These are phyloP conservation scores for Haemoproteus tartakovskyi DNA, from an alignment of 169 alveolate species.

Conservation along the genomic window DNA sequence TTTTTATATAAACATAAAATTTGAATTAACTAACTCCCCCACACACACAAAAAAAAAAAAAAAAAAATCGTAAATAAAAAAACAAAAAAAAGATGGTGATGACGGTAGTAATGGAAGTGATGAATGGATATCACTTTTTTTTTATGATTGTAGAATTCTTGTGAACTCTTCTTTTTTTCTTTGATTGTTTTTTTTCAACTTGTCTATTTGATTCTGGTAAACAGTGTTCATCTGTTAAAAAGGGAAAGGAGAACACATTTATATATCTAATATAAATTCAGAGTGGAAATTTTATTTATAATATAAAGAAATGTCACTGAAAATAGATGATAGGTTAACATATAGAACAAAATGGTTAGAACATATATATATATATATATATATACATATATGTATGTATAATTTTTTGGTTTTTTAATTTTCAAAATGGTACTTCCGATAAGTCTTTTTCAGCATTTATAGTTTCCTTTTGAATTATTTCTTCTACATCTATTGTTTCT, in stretches of 20 bases:
- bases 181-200: conserved; percentile 53
- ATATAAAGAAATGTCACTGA: not conserved
- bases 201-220: conserved; percentile 50
- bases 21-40: too few relatives aligned
- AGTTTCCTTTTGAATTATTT: conserved; percentile 29
- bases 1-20: too few relatives aligned
- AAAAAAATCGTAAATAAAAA: too few relatives aligned
- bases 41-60: too few relatives aligned
- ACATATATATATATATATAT: not conserved
- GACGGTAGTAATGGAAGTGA: too few relatives aligned
- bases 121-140: too few relatives aligned
- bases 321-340: too few relatives aligned
- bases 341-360: too few relatives aligned
- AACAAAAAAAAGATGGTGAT: too few relatives aligned
- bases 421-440: conserved; percentile 20
- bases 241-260: not conserved
- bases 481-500: conserved; percentile 11
- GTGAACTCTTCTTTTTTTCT: conserved; percentile 49
- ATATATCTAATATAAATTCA: not conserved
- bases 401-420: not conserved
- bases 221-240: conserved; percentile 10
- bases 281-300: too few relatives aligned
- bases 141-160: conserved; percentile 25
- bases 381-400: not conserved
- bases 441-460: conserved; percentile 25